Conservation (phyloP, 108 stramenopile species). For the Aurantiochytrium sp. region DNA sequence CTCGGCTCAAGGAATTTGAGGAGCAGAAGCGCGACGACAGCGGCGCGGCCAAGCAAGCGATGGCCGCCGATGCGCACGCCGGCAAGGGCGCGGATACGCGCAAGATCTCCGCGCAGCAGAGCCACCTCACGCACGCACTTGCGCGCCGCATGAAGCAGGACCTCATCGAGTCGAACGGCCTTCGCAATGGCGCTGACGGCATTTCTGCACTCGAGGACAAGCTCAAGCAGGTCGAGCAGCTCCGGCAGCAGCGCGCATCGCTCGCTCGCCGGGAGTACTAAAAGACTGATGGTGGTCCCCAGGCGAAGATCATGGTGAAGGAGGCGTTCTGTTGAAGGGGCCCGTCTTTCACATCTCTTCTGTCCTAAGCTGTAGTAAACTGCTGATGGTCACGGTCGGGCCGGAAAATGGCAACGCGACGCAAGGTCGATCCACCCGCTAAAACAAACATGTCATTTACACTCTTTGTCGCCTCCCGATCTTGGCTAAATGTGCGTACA, state of each 20-base stretch:
- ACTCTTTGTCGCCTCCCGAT: too few species aligned
- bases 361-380: too few species aligned
- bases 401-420: too few species aligned
- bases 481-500: too few species aligned
- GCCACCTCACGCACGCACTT: background rate
- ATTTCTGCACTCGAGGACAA: background rate
- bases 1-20: background rate
- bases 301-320: too few species aligned
- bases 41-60: background rate
- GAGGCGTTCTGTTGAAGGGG: too few species aligned
- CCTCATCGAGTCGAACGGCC: background rate
- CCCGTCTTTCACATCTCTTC: too few species aligned
- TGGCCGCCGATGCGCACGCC: background rate
- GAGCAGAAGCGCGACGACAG: background rate
- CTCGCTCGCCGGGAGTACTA: background rate
- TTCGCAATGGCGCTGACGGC: background rate
- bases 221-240: constrained; percentile 19
- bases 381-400: too few species aligned
- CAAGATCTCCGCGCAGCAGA: background rate
- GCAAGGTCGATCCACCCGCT: too few species aligned
- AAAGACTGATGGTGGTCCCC: too few species aligned
- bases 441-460: too few species aligned
- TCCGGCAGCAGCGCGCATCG: background rate
- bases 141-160: constrained; percentile 31
- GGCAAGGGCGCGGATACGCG: background rate